Base-by-base conservation (phyloP, 768 basidiomycete genomes). In the Phanerochaete sordida region DNA sequence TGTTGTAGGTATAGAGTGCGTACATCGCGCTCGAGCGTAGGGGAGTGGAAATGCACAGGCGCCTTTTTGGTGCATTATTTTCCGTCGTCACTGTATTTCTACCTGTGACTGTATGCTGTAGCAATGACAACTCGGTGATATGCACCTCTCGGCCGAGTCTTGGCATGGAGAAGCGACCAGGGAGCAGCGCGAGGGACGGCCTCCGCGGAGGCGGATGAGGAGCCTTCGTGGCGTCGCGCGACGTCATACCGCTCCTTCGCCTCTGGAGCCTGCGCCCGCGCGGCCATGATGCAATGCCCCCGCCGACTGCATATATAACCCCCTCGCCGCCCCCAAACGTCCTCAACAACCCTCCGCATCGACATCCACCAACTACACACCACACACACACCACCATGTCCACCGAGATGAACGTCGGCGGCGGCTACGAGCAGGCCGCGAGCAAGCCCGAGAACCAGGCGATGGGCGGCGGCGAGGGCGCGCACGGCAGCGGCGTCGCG, bases 381-480 rank as follows among this genome's bases (percentile, higher is more conserved):
- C 28, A 63, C 60, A 33, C 56, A 48, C 56, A 26, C 30, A 63
- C 60, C 58, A 58, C 62, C 51, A 60, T 56, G 57, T 30, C 61
- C 51, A 56, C 47, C 23, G 39, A 28, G 60, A 57, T 60, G 30
- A 57, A 56, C 53, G 63, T 43, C 19, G 39, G 58, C 55, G 47
- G 30, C 21, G 68, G 64, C 37, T 69, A 70, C 62, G 67, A 65
- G 62, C 55, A 63, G 54, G 51, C 68, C 51, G 60, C 62, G 31
- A 37, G 43, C 57, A 39, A 60, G 33, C 61, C 58, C 57, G 56
- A 62, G 23, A 52, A 57, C 47, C 49, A 62, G 39, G 48, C 35
- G 37, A 69, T 68, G 66, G 69, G 68, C 56, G 69, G 67, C 45
- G 69, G 69, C 16, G 48, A 46, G 21, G 69, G 69, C 44, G 56